phyloP scores from a whole-genome alignment of 306 rosid genomes.

The Glycyrrhiza uralensis region DNA sequence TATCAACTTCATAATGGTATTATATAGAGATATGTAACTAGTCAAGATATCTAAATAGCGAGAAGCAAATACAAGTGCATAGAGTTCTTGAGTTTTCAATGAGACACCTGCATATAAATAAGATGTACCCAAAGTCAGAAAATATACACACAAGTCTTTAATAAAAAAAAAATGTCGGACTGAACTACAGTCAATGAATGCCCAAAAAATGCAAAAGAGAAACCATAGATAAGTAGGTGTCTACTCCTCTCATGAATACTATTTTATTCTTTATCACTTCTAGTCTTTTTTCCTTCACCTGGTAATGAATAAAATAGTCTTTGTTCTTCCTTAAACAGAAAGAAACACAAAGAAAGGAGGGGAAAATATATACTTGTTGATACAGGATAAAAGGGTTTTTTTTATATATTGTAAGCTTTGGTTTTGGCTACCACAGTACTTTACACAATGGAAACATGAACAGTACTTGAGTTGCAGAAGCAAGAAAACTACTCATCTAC shows the following conservation, averaged over 20 bases:
- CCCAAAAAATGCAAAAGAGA: neutral
- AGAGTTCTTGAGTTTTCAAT: constrained; percentile 91
- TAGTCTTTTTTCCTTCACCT: neutral
- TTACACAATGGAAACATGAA: neutral
- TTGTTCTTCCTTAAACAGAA: neutral
- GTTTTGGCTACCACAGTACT: neutral
- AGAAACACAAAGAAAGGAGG: constrained; percentile 3
- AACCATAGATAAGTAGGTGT: neutral
- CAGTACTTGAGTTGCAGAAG: neutral
- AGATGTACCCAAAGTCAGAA: constrained; percentile 18
- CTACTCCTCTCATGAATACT: neutral
- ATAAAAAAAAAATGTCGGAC: neutral
- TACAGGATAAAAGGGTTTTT: neutral
- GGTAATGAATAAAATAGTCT: neutral
- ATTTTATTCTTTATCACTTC: neutral
- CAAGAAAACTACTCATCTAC: neutral
- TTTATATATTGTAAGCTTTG: neutral
- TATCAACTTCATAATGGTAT: constrained; percentile 78
- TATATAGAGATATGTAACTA: constrained; percentile 55
- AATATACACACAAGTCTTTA: neutral
- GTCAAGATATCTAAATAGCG: constrained; percentile 85
- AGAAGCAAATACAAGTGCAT: constrained; percentile 66
- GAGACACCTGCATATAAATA: constrained; percentile 60
- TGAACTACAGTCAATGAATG: neutral
- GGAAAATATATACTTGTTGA: neutral